A percentile compares a stretch with the other conserved stretches of the same genome.
Evolutionary conservation across 176 grass and related monocot species (phyloP).

Genomic region (Musa troglodytarum): DNA sequence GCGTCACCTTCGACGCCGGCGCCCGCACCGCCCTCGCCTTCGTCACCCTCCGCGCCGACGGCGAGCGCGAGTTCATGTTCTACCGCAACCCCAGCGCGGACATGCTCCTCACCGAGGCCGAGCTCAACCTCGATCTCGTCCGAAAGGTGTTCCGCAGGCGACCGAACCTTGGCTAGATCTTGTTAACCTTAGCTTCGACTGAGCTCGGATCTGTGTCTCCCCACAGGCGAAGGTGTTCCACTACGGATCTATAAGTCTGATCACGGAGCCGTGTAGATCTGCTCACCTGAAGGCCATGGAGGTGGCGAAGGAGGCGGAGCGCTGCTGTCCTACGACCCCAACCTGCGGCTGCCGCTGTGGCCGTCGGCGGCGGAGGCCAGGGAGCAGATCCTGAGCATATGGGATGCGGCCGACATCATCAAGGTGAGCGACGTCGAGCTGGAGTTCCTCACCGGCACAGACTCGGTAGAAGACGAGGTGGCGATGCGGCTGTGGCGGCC

Average conservation of each 20-base stretch:
- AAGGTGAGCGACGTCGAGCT: conserved; percentile 17
- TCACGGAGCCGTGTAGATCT: conserved; percentile 14
- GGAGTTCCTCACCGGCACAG: conserved; percentile 13
- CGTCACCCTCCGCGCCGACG: conserved; percentile 87
- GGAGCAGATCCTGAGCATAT: conserved; percentile 16
- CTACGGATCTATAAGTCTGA: conserved; percentile 21
- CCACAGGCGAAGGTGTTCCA: not conserved
- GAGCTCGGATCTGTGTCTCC: too few species aligned
- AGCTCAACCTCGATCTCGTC: conserved; percentile 90
- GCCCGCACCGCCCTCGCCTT: conserved; percentile 97
- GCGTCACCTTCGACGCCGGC: conserved; percentile 68
- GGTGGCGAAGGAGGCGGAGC: conserved; percentile 12
- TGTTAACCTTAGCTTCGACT: not conserved
- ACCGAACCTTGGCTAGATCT: not conserved
- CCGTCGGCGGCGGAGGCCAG: conserved; percentile 4
- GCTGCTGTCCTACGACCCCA: conserved; percentile 13
- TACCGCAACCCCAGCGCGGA: conserved; percentile 99
- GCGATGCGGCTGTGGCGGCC: conserved; percentile 12
- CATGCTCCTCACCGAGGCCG: conserved; percentile 80
- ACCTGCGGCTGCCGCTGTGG: conserved; percentile 14
- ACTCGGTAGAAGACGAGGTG: conserved; percentile 16
- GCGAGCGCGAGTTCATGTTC: conserved; percentile 99
- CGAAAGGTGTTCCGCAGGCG: not conserved
- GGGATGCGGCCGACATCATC: conserved; percentile 16
- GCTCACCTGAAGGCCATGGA: conserved; percentile 20